phyloP scores from a whole-genome alignment of 345 rosid species.

The Noccaea caerulescens region DNA sequence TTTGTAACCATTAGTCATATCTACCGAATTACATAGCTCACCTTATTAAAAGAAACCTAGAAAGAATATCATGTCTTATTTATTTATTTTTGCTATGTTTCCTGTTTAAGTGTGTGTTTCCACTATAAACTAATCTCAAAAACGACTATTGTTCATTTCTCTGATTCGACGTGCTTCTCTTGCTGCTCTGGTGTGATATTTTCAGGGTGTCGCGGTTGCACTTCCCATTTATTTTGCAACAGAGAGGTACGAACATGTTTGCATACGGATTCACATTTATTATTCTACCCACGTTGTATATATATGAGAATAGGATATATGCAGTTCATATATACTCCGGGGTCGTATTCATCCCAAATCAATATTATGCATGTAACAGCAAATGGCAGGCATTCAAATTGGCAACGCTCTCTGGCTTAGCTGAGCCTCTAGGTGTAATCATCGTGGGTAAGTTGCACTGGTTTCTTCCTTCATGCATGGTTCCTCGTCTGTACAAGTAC shows the following conservation, averaged over 20 bases:
- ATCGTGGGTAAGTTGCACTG: slow-evolving; percentile 70
- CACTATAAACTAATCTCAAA: slow-evolving; percentile 1
- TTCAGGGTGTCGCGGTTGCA: slow-evolving; percentile 97
- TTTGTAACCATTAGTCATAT: slow-evolving; percentile 37
- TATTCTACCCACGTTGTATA: slow-evolving; percentile 7
- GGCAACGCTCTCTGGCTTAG: slow-evolving; percentile 93
- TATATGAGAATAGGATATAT: slow-evolving; percentile 19
- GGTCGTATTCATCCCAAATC: slow-evolving; percentile 23
- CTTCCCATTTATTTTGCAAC: slow-evolving; percentile 97
- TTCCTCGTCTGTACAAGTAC: not conserved
- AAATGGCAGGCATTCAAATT: slow-evolving; percentile 99
- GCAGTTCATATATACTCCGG: not conserved
- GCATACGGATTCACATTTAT: slow-evolving; percentile 7
- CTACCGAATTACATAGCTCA: slow-evolving; percentile 10
- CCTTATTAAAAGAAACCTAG: not conserved
- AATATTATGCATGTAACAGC: slow-evolving; percentile 55
- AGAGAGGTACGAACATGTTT: slow-evolving; percentile 67
- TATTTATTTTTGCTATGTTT: slow-evolving; percentile 9
- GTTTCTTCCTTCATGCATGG: not conserved
- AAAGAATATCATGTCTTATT: not conserved
- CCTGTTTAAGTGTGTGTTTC: too few relatives aligned
- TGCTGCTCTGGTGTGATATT: slow-evolving; percentile 29
- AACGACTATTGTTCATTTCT: slow-evolving; percentile 5
- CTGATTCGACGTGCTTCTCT: slow-evolving; percentile 27
- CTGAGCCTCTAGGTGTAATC: slow-evolving; percentile 96